These are phyloP conservation scores for Sugiyamaella marilandica DNA, from an alignment of 805 yeast genomes.

Conservation along the genomic window DNA sequence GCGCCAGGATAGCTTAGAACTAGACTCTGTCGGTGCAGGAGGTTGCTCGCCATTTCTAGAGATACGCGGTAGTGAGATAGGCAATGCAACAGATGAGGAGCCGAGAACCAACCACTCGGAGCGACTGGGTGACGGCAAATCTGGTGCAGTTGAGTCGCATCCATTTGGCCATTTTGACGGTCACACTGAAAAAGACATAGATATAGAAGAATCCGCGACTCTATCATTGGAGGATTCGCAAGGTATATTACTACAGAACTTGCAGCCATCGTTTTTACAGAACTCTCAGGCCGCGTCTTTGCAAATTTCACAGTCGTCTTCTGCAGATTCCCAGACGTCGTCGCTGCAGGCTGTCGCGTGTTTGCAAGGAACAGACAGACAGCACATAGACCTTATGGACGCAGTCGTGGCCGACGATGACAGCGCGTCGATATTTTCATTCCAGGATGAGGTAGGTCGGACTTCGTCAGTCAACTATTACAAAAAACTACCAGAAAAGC, in stretches of 20 bases:
- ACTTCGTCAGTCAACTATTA: conserved; percentile 52
- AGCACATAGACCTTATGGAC: background rate
- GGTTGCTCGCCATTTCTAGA: too few species aligned
- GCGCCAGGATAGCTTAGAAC: too few species aligned
- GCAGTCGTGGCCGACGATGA: conserved; percentile 13
- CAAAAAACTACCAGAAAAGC: conserved; percentile 27
- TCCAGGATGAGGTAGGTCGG: conserved; percentile 42
- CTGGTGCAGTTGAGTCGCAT: too few species aligned
- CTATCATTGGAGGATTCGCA: background rate
- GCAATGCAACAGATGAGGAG: too few species aligned
- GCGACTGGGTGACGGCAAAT: too few species aligned
- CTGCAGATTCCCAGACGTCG: background rate
- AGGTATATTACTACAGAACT: background rate
- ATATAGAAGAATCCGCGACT: background rate
- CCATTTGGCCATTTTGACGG: background rate
- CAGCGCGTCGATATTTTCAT: conserved; percentile 42
- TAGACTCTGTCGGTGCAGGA: too few species aligned
- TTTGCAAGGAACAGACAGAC: background rate
- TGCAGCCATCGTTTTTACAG: too few species aligned
- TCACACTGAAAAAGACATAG: background rate
- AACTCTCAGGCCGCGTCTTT: too few species aligned
- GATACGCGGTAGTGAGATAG: too few species aligned
- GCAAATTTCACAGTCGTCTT: too few species aligned
- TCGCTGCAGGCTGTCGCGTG: background rate
- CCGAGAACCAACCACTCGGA: too few species aligned